These are phyloP conservation scores for Cubamyces lactineus DNA, from an alignment of 768 basidiomycete genomes.

Conservation along the genomic window DNA sequence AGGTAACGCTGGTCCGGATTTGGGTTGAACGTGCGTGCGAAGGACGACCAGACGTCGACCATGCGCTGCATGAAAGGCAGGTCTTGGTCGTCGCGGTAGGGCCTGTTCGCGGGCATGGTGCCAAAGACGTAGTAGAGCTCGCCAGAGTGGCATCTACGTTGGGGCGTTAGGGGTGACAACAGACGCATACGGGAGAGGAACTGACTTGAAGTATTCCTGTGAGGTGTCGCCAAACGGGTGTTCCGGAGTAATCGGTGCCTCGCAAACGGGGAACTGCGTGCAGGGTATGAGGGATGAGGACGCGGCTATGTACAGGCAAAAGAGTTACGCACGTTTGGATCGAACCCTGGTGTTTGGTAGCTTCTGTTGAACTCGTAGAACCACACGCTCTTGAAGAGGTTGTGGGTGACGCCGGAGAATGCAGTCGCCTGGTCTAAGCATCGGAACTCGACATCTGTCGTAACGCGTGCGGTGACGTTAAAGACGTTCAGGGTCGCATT, in stretches of 20 bases:
- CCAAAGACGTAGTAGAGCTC: constrained; percentile 40
- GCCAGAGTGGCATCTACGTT: constrained; percentile 37
- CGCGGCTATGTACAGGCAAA: not conserved
- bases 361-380: constrained; percentile 53
- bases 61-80: constrained; percentile 47
- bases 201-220: constrained; percentile 49
- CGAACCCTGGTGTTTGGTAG: constrained; percentile 45
- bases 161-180: not conserved
- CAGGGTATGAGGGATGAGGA: too few species aligned
- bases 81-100: constrained; percentile 52
- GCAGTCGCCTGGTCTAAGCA: constrained; percentile 56
- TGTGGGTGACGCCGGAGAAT: constrained; percentile 45
- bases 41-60: constrained; percentile 50
- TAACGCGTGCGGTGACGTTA: constrained; percentile 49
- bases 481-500: constrained; percentile 46
- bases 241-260: constrained; percentile 43
- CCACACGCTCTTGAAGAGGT: constrained; percentile 46
- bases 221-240: constrained; percentile 52
- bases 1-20: constrained; percentile 48
- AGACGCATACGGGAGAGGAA: not conserved
- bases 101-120: constrained; percentile 40
- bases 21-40: constrained; percentile 51
- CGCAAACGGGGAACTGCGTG: constrained; percentile 41
- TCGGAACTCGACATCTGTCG: constrained; percentile 50
- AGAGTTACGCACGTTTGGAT: constrained; percentile 37